Percentiles rank a stretch among this genome's conserved stretches.
Evolutionary conservation across 257 asterid genomes (phyloP).

Genomic region (Capsicum baccatum): DNA sequence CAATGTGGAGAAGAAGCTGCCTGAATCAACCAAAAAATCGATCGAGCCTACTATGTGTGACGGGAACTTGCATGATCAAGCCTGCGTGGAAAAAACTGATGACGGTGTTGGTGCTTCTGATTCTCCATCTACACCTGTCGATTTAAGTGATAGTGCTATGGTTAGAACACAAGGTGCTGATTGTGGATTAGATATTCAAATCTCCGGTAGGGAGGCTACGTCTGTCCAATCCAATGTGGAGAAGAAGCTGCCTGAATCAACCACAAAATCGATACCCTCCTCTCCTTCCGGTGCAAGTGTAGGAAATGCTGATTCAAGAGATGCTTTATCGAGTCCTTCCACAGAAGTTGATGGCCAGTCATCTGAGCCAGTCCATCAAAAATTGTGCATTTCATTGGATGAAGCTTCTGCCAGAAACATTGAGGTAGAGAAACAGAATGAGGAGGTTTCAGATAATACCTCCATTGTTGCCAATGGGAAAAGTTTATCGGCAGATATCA

Average conservation of each 20-base stretch:
- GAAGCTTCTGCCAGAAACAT: slow-evolving; percentile 29
- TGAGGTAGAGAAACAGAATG: slow-evolving; percentile 22
- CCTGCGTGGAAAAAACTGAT: not conserved
- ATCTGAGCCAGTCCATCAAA: slow-evolving; percentile 1
- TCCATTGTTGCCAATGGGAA: slow-evolving; percentile 26
- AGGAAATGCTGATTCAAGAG: slow-evolving; percentile 1
- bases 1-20: slow-evolving; percentile 7
- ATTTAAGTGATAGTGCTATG: not conserved
- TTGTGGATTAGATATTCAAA: not conserved
- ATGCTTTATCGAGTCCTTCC: slow-evolving; percentile 22
- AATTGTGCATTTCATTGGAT: not conserved
- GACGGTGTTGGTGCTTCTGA: no score
- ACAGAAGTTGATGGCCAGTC: slow-evolving; percentile 25
- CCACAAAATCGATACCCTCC: not conserved
- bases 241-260: slow-evolving; percentile 18
- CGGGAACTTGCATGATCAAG: no score
- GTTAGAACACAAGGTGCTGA: slow-evolving; percentile 11
- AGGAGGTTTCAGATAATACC: slow-evolving; percentile 13
- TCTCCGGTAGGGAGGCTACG: slow-evolving; percentile 17
- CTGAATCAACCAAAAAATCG: not conserved
- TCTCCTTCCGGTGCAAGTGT: slow-evolving; percentile 16
- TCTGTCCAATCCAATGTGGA: not conserved
- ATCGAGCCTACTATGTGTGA: not conserved
- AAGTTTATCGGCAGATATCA: slow-evolving; percentile 13
- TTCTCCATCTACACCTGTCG: no score